Base-by-base conservation (phyloP, 169 alveolate genomes). In the Plasmodium knowlesi region DNA sequence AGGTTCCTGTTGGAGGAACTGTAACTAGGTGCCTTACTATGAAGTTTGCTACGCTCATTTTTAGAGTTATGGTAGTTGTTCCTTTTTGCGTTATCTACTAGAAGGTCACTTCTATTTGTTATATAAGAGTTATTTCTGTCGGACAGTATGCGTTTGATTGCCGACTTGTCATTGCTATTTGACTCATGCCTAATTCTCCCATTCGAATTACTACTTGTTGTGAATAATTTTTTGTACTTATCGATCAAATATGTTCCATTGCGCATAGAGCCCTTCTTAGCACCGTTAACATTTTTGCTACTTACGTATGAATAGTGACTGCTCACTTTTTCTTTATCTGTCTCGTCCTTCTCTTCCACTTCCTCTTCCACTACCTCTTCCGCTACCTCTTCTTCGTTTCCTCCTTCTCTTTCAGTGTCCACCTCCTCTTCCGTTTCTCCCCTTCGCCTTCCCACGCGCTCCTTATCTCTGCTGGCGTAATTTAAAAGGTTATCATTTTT, bases 391-490 rank as follows among this genome's bases (percentile, higher is more conserved):
- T 32, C n/a, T 30, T 73, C 32, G 53, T n/a, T 73, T 14, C 41
- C 53, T 73, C 25, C 16, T 30, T 28, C 82, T n/a, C 82, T 30
- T 73, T 30, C 53, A n/a, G 53, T 32, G 39, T 73, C 25, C 9
- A 22, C 3, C 16, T 53, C 50, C 30, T 46, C 71, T 76, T 76
- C 72, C 8, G 32, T 72, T 3, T 84, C 50, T 86, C 70, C 81
- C 53, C 80, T 28, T 53, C 43, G 28, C 16, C 71, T 50, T 5
- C 39, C 89, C 81, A 61, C 81, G 32, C n/a, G 50, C 28, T 61
- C 71, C 78, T 61, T 88, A 88, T 54, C 94, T 88, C 16, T 79
- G 72, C 82, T 34, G 81, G 50, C 41, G 70, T 79, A 88, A 88
- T 88, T 88, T 37, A 67, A 88, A 88, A 34, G 32, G 67, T 76